These are phyloP conservation scores for Vanrija sp. DNA, from an alignment of 1,284 basidiomycete genomes.

Conservation along the genomic window DNA sequence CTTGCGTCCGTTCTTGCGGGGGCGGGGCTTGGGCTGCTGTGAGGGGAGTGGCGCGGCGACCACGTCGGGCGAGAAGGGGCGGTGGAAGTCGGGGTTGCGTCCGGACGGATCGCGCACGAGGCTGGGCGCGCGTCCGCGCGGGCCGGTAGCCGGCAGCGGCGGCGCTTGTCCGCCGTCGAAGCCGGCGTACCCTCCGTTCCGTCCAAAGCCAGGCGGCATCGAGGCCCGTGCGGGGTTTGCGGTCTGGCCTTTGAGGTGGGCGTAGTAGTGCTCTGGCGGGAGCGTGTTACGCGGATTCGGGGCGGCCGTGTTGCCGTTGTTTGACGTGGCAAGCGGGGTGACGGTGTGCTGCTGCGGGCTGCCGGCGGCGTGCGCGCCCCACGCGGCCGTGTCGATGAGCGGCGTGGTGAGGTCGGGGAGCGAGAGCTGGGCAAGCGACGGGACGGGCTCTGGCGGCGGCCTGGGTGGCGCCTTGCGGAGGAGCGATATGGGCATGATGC, in stretches of 20 bases:
- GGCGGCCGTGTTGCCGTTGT: not conserved
- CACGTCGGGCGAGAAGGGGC: conserved; percentile 33
- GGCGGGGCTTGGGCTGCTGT: not conserved
- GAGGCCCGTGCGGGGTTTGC: not conserved
- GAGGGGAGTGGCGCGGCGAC: conserved; percentile 1
- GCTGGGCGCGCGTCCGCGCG: conserved; percentile 5
- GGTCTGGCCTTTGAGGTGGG: not conserved
- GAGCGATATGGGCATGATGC: conserved; percentile 16
- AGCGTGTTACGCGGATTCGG: not conserved
- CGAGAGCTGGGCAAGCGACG: conserved; percentile 28
- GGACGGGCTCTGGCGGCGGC: conserved; percentile 5
- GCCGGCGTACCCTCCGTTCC: not conserved
- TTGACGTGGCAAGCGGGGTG: not conserved
- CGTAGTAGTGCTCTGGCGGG: not conserved
- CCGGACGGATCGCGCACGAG: conserved; percentile 7
- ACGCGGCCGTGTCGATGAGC: conserved; percentile 33
- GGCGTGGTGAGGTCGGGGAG: conserved; percentile 38
- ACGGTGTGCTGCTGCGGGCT: not conserved
- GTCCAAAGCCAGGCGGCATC: not conserved
- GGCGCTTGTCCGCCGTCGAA: not conserved
- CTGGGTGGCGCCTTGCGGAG: conserved; percentile 10
- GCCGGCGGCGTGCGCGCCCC: conserved; percentile 26
- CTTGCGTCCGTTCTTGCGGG: conserved; percentile 16
- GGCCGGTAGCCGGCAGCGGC: not conserved
- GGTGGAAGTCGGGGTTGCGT: conserved; percentile 26